Evolutionary conservation across 352 stramenopile species (phyloP).

Genomic region (Phytophthora chlamydospora): DNA sequence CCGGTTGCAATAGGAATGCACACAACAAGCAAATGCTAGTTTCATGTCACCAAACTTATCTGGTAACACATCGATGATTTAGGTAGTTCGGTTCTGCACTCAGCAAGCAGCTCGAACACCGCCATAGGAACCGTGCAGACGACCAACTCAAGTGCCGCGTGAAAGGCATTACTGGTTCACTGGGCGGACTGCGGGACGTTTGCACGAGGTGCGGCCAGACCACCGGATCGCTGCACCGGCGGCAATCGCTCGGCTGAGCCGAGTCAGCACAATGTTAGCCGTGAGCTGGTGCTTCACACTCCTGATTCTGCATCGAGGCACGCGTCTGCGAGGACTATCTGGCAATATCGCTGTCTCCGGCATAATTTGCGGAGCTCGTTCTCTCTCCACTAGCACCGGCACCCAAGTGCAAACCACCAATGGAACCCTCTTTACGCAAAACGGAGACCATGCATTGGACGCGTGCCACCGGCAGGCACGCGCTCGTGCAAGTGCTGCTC

Average conservation of each 20-base stretch:
- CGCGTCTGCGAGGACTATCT: neutral
- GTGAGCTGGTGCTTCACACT: neutral
- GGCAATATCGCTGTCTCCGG: neutral
- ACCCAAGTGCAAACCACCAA: neutral
- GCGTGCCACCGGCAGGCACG: neutral
- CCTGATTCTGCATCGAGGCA: neutral
- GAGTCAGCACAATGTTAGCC: neutral
- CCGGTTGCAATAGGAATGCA: too few relatives aligned
- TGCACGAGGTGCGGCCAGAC: neutral
- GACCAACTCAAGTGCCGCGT: neutral
- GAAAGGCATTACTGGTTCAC: neutral
- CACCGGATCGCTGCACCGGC: neutral
- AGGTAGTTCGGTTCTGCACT: constrained; percentile 5
- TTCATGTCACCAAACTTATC: constrained; percentile 4
- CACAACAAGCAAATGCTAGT: neutral
- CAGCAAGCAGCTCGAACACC: constrained; percentile 1
- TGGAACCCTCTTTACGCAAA: neutral
- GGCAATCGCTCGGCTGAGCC: neutral
- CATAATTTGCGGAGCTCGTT: neutral
- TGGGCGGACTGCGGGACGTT: neutral
- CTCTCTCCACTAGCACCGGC: too few relatives aligned
- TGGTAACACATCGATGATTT: constrained; percentile 7
- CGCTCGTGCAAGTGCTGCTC: neutral
- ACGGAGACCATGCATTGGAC: neutral
- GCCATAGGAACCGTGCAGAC: neutral